Evolutionary conservation across 768 basidiomycete genomes (phyloP).

Genomic region (Russula griseocarnosa): DNA sequence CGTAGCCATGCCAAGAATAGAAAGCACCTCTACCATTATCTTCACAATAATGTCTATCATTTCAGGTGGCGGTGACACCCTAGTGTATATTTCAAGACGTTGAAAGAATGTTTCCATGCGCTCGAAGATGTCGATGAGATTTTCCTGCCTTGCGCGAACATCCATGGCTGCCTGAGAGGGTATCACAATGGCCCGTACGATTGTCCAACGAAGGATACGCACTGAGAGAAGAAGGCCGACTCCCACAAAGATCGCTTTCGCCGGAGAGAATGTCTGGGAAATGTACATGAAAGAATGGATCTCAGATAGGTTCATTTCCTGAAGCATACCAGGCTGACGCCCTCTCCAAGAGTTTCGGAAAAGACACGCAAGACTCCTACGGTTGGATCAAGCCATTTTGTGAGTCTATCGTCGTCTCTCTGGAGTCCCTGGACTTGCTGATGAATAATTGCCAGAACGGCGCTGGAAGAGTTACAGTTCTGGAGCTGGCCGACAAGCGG

Average conservation of each 20-base stretch:
- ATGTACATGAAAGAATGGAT: not conserved
- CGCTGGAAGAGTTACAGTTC: not conserved
- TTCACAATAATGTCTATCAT: not conserved
- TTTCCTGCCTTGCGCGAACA: not conserved
- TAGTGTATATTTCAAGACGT: not conserved
- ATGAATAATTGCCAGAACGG: not conserved
- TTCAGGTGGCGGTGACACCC: not conserved
- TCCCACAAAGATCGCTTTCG: not conserved
- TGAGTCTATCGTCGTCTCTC: not conserved
- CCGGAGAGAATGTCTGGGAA: not conserved
- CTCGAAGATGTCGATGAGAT: not conserved
- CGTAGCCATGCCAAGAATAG: not conserved
- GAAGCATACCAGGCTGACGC: not conserved
- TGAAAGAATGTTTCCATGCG: not conserved
- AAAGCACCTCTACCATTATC: not conserved
- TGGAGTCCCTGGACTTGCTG: not conserved
- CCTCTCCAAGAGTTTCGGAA: not conserved
- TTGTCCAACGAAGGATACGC: not conserved
- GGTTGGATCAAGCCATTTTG: not conserved
- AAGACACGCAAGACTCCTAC: not conserved
- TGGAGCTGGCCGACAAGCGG: not conserved
- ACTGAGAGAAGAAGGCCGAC: not conserved
- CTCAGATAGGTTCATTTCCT: not conserved
- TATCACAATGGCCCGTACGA: not conserved
- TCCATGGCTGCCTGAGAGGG: not conserved